phyloP scores from a whole-genome alignment of 805 yeast species.

The Danielozyma ontarioensis region DNA sequence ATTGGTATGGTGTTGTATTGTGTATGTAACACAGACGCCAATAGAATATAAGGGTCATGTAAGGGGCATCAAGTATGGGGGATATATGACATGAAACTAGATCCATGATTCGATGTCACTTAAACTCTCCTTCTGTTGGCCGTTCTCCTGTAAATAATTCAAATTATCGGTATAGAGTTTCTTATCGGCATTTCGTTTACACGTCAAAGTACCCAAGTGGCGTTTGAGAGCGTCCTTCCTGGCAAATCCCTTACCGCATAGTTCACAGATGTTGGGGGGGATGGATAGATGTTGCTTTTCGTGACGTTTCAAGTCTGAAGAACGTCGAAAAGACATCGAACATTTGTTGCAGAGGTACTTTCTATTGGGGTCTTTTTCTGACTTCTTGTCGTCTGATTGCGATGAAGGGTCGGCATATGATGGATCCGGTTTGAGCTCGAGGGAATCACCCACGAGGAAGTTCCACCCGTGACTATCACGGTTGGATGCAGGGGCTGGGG shows the following conservation, averaged over 20 bases:
- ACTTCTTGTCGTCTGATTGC: slow-evolving; percentile 2
- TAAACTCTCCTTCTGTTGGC: too few relatives aligned
- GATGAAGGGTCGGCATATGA: slow-evolving; percentile 1
- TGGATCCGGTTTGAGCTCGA: slow-evolving; percentile 8
- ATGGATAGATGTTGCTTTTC: slow-evolving; percentile 69
- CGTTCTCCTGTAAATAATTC: too few relatives aligned
- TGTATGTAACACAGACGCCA: too few relatives aligned
- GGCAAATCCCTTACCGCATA: slow-evolving; percentile 80
- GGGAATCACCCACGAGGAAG: slow-evolving; percentile 22
- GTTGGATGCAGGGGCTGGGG: slow-evolving; percentile 4
- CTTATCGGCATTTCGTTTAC: slow-evolving; percentile 65
- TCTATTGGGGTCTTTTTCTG: slow-evolving; percentile 13
- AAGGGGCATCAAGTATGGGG: too few relatives aligned
- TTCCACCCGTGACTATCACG: slow-evolving; percentile 29
- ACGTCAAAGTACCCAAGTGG: slow-evolving; percentile 69
- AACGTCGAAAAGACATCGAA: slow-evolving; percentile 57
- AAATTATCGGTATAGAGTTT: slow-evolving; percentile 31
- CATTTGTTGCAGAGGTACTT: slow-evolving; percentile 59
- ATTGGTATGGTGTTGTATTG: too few relatives aligned
- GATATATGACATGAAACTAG: too few relatives aligned
- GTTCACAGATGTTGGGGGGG: slow-evolving; percentile 69
- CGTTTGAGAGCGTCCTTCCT: slow-evolving; percentile 77
- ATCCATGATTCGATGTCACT: too few relatives aligned
- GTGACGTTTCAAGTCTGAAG: slow-evolving; percentile 68
- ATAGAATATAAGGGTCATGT: too few relatives aligned